A percentile compares a stretch with the other conserved stretches of the same genome.
Evolutionary conservation across 495 filamentous ascomycete genomes (phyloP).

Genomic region (Trichoderma erinaceum): DNA sequence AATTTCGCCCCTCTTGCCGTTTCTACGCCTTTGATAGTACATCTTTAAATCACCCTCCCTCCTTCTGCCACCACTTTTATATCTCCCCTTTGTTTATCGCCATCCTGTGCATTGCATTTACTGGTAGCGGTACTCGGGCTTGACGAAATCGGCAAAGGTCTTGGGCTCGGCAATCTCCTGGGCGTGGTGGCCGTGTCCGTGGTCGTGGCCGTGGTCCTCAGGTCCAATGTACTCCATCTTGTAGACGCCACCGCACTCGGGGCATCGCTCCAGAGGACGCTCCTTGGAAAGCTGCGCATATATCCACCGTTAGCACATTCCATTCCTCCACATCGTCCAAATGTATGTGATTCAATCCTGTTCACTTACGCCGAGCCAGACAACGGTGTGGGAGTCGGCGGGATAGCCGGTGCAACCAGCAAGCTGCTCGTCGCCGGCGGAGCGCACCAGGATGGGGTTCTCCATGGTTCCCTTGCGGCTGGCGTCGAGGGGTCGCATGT

Average conservation of each 20-base stretch:
- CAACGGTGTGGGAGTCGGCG: slow-evolving; percentile 80
- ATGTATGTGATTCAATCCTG: not conserved
- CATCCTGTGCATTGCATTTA: slow-evolving; percentile 13
- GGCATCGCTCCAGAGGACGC: slow-evolving; percentile 86
- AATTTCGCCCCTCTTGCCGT: not conserved
- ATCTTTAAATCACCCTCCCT: not conserved
- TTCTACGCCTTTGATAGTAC: slow-evolving; percentile 13
- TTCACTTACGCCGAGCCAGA: slow-evolving; percentile 77
- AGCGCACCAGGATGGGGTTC: slow-evolving; percentile 82
- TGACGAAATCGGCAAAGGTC: slow-evolving; percentile 89
- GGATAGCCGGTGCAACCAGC: slow-evolving; percentile 92
- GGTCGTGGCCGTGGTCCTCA: slow-evolving; percentile 53
- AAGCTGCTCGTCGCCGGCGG: slow-evolving; percentile 92
- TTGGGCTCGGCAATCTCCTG: slow-evolving; percentile 71
- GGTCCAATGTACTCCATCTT: slow-evolving; percentile 96
- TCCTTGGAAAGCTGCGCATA: slow-evolving; percentile 67
- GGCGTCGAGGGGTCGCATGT: slow-evolving; percentile 93
- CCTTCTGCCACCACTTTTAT: not conserved
- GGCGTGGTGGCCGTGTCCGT: slow-evolving; percentile 40
- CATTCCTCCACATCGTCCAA: not conserved
- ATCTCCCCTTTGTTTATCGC: not conserved
- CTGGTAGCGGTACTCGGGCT: slow-evolving; percentile 78
- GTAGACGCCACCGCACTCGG: slow-evolving; percentile 89
- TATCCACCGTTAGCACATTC: slow-evolving; percentile 14
- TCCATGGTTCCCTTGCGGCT: slow-evolving; percentile 83